Evolutionary conservation across 306 rosid species (phyloP).

Genomic region (Cucumis sativus): DNA sequence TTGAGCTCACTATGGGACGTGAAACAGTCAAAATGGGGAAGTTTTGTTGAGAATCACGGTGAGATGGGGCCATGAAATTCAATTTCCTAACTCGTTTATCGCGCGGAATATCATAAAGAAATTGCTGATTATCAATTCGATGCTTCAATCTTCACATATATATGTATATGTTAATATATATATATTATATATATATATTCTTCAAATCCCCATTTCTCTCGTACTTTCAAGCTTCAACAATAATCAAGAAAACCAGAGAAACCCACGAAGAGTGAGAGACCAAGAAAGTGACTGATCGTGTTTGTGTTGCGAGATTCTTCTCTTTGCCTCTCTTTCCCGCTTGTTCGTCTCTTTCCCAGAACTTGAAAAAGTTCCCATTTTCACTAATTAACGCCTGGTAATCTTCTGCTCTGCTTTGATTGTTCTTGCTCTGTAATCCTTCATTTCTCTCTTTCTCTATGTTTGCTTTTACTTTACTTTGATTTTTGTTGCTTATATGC

Average conservation of each 20-base stretch:
- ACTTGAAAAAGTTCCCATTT: not conserved
- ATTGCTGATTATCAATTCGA: not conserved
- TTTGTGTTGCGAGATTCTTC: not conserved
- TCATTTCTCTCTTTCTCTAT: not conserved
- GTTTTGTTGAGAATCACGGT: too few relatives aligned
- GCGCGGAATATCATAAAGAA: too few relatives aligned
- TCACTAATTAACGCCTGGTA: not conserved
- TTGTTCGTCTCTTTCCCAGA: not conserved
- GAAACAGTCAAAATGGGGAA: too few relatives aligned
- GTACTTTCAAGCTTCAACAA: not conserved
- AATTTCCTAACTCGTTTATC: too few relatives aligned
- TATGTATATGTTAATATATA: not conserved
- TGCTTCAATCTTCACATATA: not conserved
- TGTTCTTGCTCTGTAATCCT: slow-evolving; percentile 1
- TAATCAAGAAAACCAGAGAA: not conserved
- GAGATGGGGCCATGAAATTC: not conserved
- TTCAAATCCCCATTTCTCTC: not conserved
- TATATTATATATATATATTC: not conserved
- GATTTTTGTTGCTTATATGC: not conserved
- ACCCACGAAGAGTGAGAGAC: not conserved
- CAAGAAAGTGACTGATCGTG: not conserved
- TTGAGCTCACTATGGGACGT: too few relatives aligned
- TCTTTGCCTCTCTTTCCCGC: not conserved
- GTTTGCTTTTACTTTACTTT: not conserved
- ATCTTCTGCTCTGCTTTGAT: not conserved